Base-by-base conservation (phyloP, 352 stramenopile species). In the Phytopythium mirpurense region DNA sequence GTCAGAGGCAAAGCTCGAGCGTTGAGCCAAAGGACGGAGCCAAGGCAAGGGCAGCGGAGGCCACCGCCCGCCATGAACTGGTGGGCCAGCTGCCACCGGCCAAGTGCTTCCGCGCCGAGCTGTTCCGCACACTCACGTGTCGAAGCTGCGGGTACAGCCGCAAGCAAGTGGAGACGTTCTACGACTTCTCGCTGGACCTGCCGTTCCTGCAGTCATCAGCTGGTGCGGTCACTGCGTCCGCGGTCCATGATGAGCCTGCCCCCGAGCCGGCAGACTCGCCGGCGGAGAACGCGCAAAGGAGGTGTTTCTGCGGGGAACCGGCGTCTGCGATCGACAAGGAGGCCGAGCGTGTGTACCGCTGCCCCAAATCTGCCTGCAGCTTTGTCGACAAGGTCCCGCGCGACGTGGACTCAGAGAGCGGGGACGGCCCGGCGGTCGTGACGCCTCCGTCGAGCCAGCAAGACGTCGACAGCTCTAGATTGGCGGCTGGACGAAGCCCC, bases 181-280 rank as follows among this genome's bases (percentile, higher is more conserved):
- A 90, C 50, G 83, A 95, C 48, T 90, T 95, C 54, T 93, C 85
- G 4, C 59, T 95, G 16, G 85, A 95, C 64, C 51, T 95, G 14
- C 83, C 85, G 21, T 74, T 78, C 50, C 52, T 62, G 57, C n/a
- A 38, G 53, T 44, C 54, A 50, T 32, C 55, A 64, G 31, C 50
- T 52, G 46, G 46, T 24, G 23, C 31, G 15, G 11, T 19, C 0
- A 31, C 15, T 16, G 11, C 18, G 5, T 18, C 18, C 9, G 24
- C 29, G 9, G 12, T 18, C 3, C 45, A 15, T 3, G 26, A 42
- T 2, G 51, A 57, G 27, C 24, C 51, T 54, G 76, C 5, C 3
- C 47, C 47, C 19, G 47, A 54, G 24, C 47, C 47, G 19, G 10
- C 24, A 7, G 18, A 18, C 3, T 51, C 45, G 12, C 29, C 31